These are phyloP conservation scores for Jacaranda copaia DNA, from an alignment of 257 asterid genomes.

Conservation along the genomic window DNA sequence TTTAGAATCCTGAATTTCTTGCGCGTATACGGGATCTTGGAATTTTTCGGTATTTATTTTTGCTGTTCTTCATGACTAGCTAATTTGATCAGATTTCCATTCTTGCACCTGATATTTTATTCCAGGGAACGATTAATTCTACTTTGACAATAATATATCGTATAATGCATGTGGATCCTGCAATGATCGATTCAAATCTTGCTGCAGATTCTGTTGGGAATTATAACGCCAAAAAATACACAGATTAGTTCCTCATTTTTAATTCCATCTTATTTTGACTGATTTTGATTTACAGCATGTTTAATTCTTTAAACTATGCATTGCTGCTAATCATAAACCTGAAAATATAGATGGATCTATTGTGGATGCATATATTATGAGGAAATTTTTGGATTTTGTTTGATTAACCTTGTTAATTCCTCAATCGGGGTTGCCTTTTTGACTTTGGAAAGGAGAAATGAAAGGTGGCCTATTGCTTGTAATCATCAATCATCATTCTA, in stretches of 20 bases:
- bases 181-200: conserved; percentile 34
- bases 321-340: background rate
- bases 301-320: background rate
- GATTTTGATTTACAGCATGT: background rate
- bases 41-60: background rate
- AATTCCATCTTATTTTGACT: background rate
- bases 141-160: background rate
- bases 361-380: conserved; percentile 15
- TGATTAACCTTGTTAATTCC: background rate
- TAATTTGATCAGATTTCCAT: conserved; percentile 37
- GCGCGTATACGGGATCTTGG: background rate
- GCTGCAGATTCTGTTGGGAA: conserved; percentile 33
- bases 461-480: conserved; percentile 33
- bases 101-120: conserved; percentile 30
- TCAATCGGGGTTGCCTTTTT: conserved; percentile 10
- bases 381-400: conserved; percentile 28
- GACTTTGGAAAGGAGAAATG: conserved; percentile 18
- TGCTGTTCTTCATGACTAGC: background rate
- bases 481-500: conserved; percentile 29
- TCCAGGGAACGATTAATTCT: background rate
- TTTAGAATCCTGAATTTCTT: background rate
- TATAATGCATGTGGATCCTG: conserved; percentile 36
- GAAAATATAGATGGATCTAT: background rate
- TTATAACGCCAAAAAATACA: background rate
- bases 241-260: background rate